Evolutionary conservation across 192 early-diverging fungal species (phyloP), one percentile per base, ranked within the genome.

Genomic region (Gryganskiella cystojenkinii): DNA sequence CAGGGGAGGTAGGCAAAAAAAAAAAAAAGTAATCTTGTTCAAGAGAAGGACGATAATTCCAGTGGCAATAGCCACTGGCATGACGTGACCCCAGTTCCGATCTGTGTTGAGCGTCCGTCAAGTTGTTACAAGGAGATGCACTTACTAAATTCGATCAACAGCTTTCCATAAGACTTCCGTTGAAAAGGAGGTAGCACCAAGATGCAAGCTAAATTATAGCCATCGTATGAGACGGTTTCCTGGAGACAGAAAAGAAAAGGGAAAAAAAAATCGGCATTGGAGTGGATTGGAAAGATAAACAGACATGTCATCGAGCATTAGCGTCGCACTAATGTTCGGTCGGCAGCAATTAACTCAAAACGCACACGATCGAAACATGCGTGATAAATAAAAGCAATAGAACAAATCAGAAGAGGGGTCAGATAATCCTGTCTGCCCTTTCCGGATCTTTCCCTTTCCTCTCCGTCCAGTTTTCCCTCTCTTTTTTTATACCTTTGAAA

Each of bases 141-240:
- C 91, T 86, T 85, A 94, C 96, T 96, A 40, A 96, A 88, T 78
- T 96, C 96, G 54, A 98, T 97, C 28, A 98, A 79, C 50, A 95
- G 68, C 56, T 92, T 87, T 4, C 95, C 95, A 69, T 94, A 95
- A 17, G 91, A 92, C 68, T 92, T 91, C 30, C 92, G 83, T 61
- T 96, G 95, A 70, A 90, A 93, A 6, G 93, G 93, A 34, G 96
- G 96, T 0, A 98, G 83, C 17, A 92, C 86, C 63, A 96, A 62
- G 42, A 98, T 96, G 75, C 96, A 98, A 0, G 96, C 94, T 22
- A 98, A 72, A 61, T 97, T 97, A 80, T 94, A 94, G 47, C 86
- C 84, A 43, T 95, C 94, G 42, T 89, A 87, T 0, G 95, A 95
- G 7, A 82, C 62, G 61, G 96, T 97, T 79, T 98, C 95, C 91